Percentiles rank a stretch among this genome's conserved stretches.
phyloP scores from a whole-genome alignment of 164 flowering plant species.

The Dillenia suffruticosa region DNA sequence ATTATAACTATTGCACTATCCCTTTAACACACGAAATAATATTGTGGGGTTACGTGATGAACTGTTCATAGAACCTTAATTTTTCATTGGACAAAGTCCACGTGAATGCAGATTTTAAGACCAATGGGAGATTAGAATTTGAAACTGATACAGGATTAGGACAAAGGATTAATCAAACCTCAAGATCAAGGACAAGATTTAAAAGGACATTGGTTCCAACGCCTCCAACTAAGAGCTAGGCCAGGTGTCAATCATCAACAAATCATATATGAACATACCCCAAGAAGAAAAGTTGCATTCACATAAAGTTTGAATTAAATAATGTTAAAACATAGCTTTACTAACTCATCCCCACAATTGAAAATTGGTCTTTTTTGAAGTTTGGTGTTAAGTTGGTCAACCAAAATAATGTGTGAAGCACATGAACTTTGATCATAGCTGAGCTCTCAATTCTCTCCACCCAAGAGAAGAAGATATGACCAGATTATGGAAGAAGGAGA shows the following conservation, averaged over 20 bases:
- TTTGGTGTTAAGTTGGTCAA: no score
- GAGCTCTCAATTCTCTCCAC: no score
- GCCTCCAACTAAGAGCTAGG: constrained; percentile 15
- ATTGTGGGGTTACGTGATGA: background rate
- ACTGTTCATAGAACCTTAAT: constrained; percentile 2
- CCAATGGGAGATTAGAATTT: constrained; percentile 24
- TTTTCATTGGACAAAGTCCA: constrained; percentile 24
- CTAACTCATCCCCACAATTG: no score
- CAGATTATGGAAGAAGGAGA: no score
- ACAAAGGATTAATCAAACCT: constrained; percentile 4
- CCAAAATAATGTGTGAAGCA: no score
- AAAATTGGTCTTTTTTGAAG: no score
- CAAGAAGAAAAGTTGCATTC: no score
- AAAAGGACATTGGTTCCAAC: background rate
- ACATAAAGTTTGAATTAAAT: no score
- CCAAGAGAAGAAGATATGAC: no score
- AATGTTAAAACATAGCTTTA: no score
- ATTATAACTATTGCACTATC: no score
- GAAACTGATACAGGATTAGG: background rate
- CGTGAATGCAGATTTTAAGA: constrained; percentile 16
- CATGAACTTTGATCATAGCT: no score
- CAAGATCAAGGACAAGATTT: background rate
- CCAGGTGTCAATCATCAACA: constrained; percentile 42
- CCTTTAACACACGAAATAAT: background rate
- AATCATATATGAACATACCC: constrained; percentile 5